Evolutionary conservation across 495 filamentous ascomycete species (phyloP), one percentile per base, ranked within the genome.

Genomic region (Achaetomiella virescens): DNA sequence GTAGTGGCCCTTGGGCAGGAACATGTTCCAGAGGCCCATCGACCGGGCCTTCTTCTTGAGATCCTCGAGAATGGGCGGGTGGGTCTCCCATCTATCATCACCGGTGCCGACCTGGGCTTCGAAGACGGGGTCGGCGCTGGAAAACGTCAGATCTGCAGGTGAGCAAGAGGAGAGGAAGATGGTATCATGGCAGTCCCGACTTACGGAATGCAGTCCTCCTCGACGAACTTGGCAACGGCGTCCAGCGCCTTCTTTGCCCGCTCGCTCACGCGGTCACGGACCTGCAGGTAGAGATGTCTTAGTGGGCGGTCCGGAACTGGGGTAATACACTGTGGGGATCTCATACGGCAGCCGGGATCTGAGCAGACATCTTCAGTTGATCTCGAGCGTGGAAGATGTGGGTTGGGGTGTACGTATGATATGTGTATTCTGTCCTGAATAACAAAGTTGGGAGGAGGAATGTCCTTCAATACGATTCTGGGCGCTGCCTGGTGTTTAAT

Each of bases 21-120:
- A 98, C 83, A 98, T 87, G 70, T 98, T 98, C 93, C 93, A 98
- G 42, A 98, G 78, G 0, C 93, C 93, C n/a, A 91, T 76, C 64
- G 85, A 78, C 66, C 80, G 81, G 12, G 93, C 93, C 66, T 88
- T 89, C 46, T 74, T 72, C 79, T 98, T 98, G 59, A 98, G 78
- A 38, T 89, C 82, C 61, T 97, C 93, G 58, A 98, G 80, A 55
- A 98, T 75, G 27, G 81, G 66, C 21, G 93, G 93, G 67, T 89
- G 87, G 29, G 80, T 76, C 55, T 84, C 78, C 88, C 90, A 82
- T 80, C 91, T 81, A 57, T 83, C 68, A 37, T 84, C 78, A 55
- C 86, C 88, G 49, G 84, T 70, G 61, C 88, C 89, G 43, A 95
- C 79, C 75, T 93, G 88, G 61, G 88, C 85, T 48, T 82, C 72